Conservation (phyloP, 2,329 filamentous ascomycete genomes). For the Pseudogymnoascus sp. region DNA sequence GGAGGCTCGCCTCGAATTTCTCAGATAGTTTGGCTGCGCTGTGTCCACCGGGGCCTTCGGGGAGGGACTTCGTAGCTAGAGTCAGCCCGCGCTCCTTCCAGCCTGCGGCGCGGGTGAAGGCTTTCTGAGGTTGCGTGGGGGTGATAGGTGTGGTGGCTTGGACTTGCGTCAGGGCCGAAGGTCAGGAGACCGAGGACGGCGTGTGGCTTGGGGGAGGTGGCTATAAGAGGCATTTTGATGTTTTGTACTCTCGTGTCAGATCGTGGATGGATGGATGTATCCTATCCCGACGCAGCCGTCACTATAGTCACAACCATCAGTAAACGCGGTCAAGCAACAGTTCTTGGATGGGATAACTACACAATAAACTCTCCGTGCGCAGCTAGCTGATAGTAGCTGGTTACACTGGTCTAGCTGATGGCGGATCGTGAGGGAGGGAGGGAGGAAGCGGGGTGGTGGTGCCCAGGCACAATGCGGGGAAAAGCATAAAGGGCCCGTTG, state of each 20-base stretch:
- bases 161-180: slow-evolving; percentile 57
- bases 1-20: slow-evolving; percentile 59
- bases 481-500: background rate
- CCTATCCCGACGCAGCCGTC: background rate
- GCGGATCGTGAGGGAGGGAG: background rate
- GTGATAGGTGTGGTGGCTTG: slow-evolving; percentile 13
- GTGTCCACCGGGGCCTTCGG: slow-evolving; percentile 50
- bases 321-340: background rate
- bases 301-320: background rate
- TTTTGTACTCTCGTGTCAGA: slow-evolving; percentile 1
- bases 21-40: slow-evolving; percentile 54
- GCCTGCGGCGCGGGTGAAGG: slow-evolving; percentile 62
- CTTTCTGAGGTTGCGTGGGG: slow-evolving; percentile 56
- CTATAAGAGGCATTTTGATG: slow-evolving; percentile 25
- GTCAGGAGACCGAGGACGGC: slow-evolving; percentile 84
- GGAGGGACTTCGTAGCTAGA: slow-evolving; percentile 75
- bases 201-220: slow-evolving; percentile 43
- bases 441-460: background rate
- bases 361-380: background rate
- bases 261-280: background rate
- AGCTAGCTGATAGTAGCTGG: background rate
- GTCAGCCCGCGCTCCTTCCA: slow-evolving; percentile 75
- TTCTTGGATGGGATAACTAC: background rate
- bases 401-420: background rate
- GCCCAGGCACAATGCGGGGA: background rate